A percentile compares a stretch with the other conserved stretches of the same genome.
Evolutionary conservation across 2,329 filamentous ascomycete genomes (phyloP).

Genomic region (Cephalotrichum gorgonifer): DNA sequence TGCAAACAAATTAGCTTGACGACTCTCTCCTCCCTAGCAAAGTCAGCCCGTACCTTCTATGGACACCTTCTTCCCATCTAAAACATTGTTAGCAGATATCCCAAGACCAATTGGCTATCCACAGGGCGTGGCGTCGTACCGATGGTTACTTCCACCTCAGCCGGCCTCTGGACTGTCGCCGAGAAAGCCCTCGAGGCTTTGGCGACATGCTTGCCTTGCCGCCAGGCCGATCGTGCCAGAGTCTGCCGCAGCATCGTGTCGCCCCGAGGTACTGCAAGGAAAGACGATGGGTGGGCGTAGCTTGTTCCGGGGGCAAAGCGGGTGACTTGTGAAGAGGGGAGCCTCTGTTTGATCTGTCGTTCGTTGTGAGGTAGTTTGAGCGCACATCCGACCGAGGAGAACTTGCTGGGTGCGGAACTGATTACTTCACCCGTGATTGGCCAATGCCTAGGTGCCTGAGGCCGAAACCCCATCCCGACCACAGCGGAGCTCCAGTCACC

Average conservation of each 20-base stretch:
- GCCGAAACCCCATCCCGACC: constrained; percentile 9
- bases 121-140: constrained; percentile 38
- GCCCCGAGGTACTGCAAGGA: constrained; percentile 36
- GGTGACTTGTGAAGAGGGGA: background rate
- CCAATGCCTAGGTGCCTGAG: constrained; percentile 24
- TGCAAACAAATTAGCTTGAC: constrained; percentile 28
- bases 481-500: background rate
- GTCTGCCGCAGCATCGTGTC: constrained; percentile 59
- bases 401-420: constrained; percentile 6
- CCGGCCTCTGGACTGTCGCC: constrained; percentile 65
- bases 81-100: constrained; percentile 19
- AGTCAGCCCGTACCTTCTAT: constrained; percentile 66
- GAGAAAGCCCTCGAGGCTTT: constrained; percentile 68
- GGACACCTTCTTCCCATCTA: constrained; percentile 96
- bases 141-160: constrained; percentile 95
- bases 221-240: constrained; percentile 58
- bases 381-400: constrained; percentile 6
- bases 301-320: background rate
- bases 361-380: constrained; percentile 6
- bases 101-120: constrained; percentile 17
- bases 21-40: constrained; percentile 1
- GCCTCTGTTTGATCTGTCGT: constrained; percentile 3
- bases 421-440: constrained; percentile 33
- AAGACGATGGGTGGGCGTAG: constrained; percentile 15
- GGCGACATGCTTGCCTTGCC: constrained; percentile 48